A percentile compares a stretch with the other conserved stretches of the same genome.
These are phyloP conservation scores for Sporothrix phasma DNA, from an alignment of 2,329 filamentous ascomycete genomes.

Conservation along the genomic window DNA sequence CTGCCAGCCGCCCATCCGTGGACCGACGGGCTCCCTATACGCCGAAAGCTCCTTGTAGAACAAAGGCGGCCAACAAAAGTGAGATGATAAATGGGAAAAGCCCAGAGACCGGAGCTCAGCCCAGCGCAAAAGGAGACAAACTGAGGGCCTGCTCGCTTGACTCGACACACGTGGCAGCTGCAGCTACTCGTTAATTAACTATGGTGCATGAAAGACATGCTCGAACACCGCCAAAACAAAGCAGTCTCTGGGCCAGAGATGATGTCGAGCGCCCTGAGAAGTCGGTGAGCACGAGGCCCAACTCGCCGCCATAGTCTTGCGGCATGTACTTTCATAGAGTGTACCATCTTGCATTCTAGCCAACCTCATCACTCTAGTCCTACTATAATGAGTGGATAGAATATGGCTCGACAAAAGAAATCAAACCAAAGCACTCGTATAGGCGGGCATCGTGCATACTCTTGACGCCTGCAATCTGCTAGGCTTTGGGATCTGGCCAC, in stretches of 20 bases:
- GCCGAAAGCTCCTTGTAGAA: neutral
- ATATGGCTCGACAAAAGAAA: neutral
- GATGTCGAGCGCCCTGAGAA: neutral
- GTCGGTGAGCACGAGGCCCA: constrained; percentile 9
- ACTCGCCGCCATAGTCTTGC: neutral
- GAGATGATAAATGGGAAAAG: too few species aligned
- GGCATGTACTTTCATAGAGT: too few species aligned
- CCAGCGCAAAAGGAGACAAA: neutral
- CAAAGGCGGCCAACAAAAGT: neutral
- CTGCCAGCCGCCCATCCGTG: constrained; percentile 9
- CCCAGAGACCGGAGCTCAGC: neutral
- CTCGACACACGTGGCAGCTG: constrained; percentile 44
- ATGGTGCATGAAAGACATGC: neutral
- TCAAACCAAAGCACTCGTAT: neutral
- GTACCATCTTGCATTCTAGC: too few species aligned
- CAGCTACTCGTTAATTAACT: constrained; percentile 12
- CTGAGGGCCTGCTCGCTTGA: constrained; percentile 33
- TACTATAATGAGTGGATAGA: too few species aligned
- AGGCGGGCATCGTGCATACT: too few species aligned
- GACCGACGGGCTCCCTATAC: neutral
- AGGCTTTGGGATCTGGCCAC: too few species aligned
- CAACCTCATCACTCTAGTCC: too few species aligned
- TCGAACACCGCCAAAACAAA: constrained; percentile 3
- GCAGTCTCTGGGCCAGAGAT: neutral
- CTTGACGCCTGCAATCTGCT: too few species aligned